Evolutionary conservation across 2,329 filamentous ascomycete species (phyloP).

Genomic region (Colletotrichum aenigma): DNA sequence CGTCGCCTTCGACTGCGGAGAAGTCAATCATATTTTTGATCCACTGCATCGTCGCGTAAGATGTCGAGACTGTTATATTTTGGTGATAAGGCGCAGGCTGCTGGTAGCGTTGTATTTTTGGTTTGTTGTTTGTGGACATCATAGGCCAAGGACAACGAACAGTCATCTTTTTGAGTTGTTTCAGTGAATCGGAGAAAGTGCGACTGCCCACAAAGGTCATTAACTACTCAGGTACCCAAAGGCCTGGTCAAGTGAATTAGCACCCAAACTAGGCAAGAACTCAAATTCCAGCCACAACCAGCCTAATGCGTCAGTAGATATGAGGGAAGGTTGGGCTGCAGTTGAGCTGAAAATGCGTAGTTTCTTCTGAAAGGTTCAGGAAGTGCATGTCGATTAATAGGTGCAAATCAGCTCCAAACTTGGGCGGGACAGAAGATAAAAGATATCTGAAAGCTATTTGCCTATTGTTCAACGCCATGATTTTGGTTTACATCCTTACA

Average conservation of each 20-base stretch:
- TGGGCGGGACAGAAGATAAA: no score
- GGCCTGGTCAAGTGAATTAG: no score
- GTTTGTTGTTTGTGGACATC: not conserved
- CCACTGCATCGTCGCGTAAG: not conserved
- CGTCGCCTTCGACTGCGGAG: not conserved
- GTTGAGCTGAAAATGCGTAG: no score
- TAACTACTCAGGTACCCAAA: not conserved
- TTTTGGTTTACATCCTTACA: no score
- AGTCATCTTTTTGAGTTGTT: no score
- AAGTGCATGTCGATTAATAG: no score
- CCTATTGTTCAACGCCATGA: no score
- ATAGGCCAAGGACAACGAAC: no score
- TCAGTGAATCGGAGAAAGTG: not conserved
- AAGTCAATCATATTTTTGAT: not conserved
- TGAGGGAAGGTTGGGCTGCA: no score
- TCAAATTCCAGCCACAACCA: not conserved
- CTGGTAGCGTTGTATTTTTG: not conserved
- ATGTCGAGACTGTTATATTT: not conserved
- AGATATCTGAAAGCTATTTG: no score
- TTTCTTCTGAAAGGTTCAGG: no score
- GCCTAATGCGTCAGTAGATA: not conserved
- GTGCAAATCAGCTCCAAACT: no score
- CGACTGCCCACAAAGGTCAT: not conserved
- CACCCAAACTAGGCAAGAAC: not conserved
- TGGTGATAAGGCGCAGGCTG: rapidly evolving